phyloP scores from a whole-genome alignment of 257 asterid species.

The Solanum acaule region DNA sequence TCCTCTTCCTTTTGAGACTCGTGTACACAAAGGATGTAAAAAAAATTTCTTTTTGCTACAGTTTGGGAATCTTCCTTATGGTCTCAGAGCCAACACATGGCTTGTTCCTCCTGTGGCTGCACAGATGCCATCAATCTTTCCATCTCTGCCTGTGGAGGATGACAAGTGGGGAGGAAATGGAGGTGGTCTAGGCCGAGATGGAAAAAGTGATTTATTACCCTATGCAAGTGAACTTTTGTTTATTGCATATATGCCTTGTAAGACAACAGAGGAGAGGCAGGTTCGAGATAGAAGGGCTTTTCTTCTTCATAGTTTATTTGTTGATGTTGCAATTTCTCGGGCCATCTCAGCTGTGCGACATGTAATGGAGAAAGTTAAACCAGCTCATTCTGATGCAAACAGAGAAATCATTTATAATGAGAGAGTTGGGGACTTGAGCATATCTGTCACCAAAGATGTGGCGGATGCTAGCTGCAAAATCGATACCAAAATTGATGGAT shows the following conservation, averaged over 20 bases:
- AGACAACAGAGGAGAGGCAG: slow-evolving; percentile 92
- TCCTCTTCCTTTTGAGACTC: neutral
- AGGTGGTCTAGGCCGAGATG: slow-evolving; percentile 89
- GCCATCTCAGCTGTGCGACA: slow-evolving; percentile 65
- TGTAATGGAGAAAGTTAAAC: slow-evolving; percentile 52
- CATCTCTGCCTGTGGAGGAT: slow-evolving; percentile 82
- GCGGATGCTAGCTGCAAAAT: slow-evolving; percentile 74
- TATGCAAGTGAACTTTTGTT: slow-evolving; percentile 62
- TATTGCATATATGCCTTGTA: slow-evolving; percentile 92
- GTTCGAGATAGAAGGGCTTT: slow-evolving; percentile 85
- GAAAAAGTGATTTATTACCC: slow-evolving; percentile 70
- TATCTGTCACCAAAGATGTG: slow-evolving; percentile 64
- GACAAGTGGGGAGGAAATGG: slow-evolving; percentile 96
- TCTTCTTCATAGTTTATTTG: slow-evolving; percentile 89
- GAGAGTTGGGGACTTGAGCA: slow-evolving; percentile 69
- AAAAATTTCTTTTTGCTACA: slow-evolving; percentile 27
- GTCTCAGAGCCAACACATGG: slow-evolving; percentile 96
- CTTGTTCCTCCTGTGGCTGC: slow-evolving; percentile 86
- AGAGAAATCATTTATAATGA: slow-evolving; percentile 33
- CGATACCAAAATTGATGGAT: slow-evolving; percentile 90
- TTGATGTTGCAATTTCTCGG: slow-evolving; percentile 86
- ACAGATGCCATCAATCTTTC: slow-evolving; percentile 55
- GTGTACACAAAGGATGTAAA: neutral
- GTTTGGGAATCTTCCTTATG: slow-evolving; percentile 93
- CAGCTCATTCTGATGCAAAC: slow-evolving; percentile 25